These are phyloP conservation scores for Xanthoceras sorbifolium DNA, from an alignment of 345 rosid genomes.

Conservation along the genomic window DNA sequence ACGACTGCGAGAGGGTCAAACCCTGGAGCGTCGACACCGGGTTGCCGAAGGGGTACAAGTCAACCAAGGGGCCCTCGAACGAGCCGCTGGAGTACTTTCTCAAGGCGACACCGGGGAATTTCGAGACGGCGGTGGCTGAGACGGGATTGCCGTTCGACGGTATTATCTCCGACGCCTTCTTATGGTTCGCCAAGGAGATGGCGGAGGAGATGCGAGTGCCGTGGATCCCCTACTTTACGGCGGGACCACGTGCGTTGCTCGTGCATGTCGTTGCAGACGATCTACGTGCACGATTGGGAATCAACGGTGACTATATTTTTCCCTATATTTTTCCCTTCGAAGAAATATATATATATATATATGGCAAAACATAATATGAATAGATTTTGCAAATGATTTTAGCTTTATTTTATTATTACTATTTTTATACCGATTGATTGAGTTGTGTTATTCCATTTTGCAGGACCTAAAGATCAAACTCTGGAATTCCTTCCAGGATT, in stretches of 20 bases:
- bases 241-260: too few relatives aligned
- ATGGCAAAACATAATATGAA: too few relatives aligned
- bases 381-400: too few relatives aligned
- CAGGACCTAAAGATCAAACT: constrained; percentile 30
- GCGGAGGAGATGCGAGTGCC: constrained; percentile 44
- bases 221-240: constrained; percentile 38
- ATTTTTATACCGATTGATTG: background rate
- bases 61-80: constrained; percentile 15
- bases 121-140: constrained; percentile 29
- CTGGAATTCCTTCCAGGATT: constrained; percentile 44
- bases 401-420: background rate
- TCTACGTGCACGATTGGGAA: constrained; percentile 18
- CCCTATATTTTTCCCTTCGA: too few relatives aligned
- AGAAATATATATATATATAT: too few relatives aligned
- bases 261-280: background rate
- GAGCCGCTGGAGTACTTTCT: constrained; percentile 42
- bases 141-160: constrained; percentile 33
- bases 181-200: constrained; percentile 47
- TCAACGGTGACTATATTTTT: too few relatives aligned
- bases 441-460: background rate
- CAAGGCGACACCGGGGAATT: constrained; percentile 38
- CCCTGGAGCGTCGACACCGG: constrained; percentile 42
- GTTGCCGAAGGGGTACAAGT: constrained; percentile 30
- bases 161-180: constrained; percentile 53
- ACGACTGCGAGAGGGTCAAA: constrained; percentile 12